Base-by-base conservation (phyloP, 2,329 filamentous ascomycete species). In the Aspergillus pseudotamarii region DNA sequence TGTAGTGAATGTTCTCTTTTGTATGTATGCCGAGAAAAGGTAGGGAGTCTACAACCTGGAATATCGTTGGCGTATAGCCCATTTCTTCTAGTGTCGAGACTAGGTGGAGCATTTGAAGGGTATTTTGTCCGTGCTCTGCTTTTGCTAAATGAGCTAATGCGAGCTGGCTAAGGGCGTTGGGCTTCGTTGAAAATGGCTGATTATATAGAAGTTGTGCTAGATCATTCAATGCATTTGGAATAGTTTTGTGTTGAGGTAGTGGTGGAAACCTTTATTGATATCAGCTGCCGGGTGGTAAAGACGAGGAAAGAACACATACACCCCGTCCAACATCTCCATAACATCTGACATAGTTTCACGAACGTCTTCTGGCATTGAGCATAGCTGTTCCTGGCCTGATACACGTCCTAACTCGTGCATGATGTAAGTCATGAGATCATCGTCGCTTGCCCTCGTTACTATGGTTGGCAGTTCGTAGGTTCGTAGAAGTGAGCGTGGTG, bases 301-400 rank as follows among this genome's bases (percentile, higher is more conserved):
- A 1, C 3, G 9, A 14, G 11, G 4, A 4, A 2, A 8, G 21
- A 23, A 23, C 10, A 46, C 43, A 16, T 46, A 46, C 43, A 23
- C 4, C n/a, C 43, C 43, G 21, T 46, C 43, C 43, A 46, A 12
- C 10, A 23, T 14, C 12, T 6, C n/a, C 1, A 46, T 46, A 2
- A 46, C 1, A 6, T 14, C n/a, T 3, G n/a, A 6, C 43, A 46
- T 45, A 5, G n/a, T 6, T 4, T 14, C 21, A 45, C 4, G 10
- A 12, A 23, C n/a, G 1, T 23, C n/a, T 12, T 16, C 6, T 12
- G 19, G n/a, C 1, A 12, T 23, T 45, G n/a, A 0, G 5, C 0
- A 23, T 21, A 21, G 4, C 0, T 23, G 8, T 23, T 45, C 12
- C 4, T 45, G n/a, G 12, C 0, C n/a, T 23, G 11, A 46, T 46